Evolutionary conservation across 2,329 filamentous ascomycete species (phyloP), one percentile per base, ranked within the genome.

Genomic region (Botrytis porri): DNA sequence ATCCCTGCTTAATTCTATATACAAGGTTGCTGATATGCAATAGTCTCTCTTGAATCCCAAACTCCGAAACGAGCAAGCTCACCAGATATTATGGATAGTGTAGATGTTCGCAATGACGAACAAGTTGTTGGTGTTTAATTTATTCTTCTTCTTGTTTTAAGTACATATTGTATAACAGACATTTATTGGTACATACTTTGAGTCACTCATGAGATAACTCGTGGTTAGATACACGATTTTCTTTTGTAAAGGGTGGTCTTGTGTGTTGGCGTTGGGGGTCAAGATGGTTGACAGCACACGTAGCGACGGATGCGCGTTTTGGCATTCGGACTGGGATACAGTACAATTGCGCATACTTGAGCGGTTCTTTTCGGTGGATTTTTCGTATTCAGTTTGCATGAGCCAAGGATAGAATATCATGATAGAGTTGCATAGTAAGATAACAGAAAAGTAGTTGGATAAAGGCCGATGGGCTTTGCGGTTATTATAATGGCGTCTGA

Each of bases 1-100:
- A 4, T 22, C 20, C 25, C 51, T 25, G 64, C 20, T 54, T 35
- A 14, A 20, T 20, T 16, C 14, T 8, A 8, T 18, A 35, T 37
- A 10, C 22, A 32, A 41, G 20, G 29, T 41, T 37, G 48, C 69
- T 75, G 43, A 75, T 48, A 20, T 41, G 10, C 1, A 20, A 22
- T 59, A 78, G 76, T 78, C 43, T 77, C 76, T 45, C 69, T 77
- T 59, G 75, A 77, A 65, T 54, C 73, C 29, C 64, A 67, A 39
- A 48, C 57, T 16, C 32, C 29, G 43, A 61, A 61, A 70, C 59
- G 12, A 10, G 32, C 39, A 63, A 69, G 20, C 32, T 39, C 20
- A 70, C 64, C 1, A 63, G 66, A 48, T 20, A 62, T 73, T 8
- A 35, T 65, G 29, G 39, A 66, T 45, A 59, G 76, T 60, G 70